Conservation (phyloP, 371 early-diverging fungal species). For the Mortierella sp. region DNA sequence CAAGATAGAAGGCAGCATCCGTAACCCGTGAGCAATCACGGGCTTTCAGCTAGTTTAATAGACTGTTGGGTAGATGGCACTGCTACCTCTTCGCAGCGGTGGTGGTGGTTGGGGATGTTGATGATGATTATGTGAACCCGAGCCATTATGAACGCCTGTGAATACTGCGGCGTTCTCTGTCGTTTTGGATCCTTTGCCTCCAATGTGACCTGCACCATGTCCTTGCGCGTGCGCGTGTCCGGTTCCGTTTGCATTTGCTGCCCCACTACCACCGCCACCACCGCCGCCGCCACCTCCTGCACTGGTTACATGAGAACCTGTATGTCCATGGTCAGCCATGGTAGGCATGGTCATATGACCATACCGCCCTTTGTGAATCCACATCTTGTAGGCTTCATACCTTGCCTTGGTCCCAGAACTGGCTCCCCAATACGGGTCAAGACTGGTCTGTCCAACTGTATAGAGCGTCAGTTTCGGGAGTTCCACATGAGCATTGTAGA, state of each 20-base stretch:
- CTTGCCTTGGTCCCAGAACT: conserved; percentile 36
- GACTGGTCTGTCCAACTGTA: conserved; percentile 42
- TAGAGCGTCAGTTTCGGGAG: conserved; percentile 44
- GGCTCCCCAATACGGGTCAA: conserved; percentile 44
- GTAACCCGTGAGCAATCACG: no score
- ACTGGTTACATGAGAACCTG: not conserved
- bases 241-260: not conserved
- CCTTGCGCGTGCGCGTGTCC: no score
- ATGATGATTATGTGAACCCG: conserved; percentile 1
- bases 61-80: conserved; percentile 5
- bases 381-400: conserved; percentile 48
- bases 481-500: conserved; percentile 51
- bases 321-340: not conserved
- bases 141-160: not conserved
- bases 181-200: no score
- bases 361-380: conserved; percentile 50
- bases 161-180: no score
- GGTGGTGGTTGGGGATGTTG: no score
- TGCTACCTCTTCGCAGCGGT: conserved; percentile 7
- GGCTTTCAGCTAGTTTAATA: no score
- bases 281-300: not conserved
- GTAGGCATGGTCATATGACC: conserved; percentile 13
- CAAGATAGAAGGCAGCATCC: no score
- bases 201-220: no score
- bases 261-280: not conserved